Evolutionary conservation across 1,284 basidiomycete species (phyloP).

Genomic region (Tetrapyrgos nigripes): DNA sequence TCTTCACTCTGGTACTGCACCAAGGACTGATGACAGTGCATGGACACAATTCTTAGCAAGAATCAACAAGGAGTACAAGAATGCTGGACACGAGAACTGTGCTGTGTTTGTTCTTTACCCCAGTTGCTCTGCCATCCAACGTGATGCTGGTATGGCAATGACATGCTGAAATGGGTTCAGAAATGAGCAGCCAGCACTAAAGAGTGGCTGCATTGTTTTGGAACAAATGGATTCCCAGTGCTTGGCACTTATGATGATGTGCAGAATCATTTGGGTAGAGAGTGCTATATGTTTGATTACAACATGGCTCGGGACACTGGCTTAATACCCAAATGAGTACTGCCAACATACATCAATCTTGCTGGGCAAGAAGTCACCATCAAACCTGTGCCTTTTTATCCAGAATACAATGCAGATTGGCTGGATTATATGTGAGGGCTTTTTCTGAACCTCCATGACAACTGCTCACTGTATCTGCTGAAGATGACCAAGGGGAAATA

Average conservation of each 20-base stretch:
- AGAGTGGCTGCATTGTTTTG: background rate
- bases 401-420: background rate
- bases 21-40: background rate
- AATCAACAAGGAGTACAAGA: background rate
- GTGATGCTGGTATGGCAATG: background rate
- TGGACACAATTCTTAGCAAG: background rate
- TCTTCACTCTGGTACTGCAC: slow-evolving; percentile 12
- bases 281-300: background rate
- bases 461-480: background rate
- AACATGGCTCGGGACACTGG: slow-evolving; percentile 1
- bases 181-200: background rate
- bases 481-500: background rate
- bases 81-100: slow-evolving; percentile 3
- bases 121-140: background rate
- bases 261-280: background rate
- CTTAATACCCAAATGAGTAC: background rate
- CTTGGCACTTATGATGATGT: background rate
- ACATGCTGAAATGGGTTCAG: background rate
- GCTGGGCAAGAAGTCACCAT: background rate
- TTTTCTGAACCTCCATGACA: background rate
- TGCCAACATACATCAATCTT: background rate
- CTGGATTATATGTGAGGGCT: background rate
- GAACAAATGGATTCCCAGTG: background rate
- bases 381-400: background rate
- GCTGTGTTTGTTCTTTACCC: slow-evolving; percentile 11